Conservation (phyloP, 192 early-diverging fungal genomes). For the Anaeromyces robustus region DNA sequence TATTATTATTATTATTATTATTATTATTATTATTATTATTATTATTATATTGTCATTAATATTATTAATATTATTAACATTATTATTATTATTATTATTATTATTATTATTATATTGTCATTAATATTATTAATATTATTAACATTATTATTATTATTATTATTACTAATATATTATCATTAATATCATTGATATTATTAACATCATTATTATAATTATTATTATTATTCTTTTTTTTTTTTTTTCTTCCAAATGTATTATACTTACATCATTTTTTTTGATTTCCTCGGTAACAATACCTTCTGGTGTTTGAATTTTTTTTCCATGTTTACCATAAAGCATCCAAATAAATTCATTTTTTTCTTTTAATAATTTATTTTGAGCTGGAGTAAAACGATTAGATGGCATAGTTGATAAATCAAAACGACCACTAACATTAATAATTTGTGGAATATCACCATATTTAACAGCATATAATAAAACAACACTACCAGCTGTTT, state of each 20-base stretch:
- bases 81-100: too few relatives aligned
- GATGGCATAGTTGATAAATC: constrained; percentile 21
- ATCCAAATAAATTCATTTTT: constrained; percentile 28
- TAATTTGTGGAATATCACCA: constrained; percentile 13
- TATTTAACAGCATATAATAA: constrained; percentile 28
- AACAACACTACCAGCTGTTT: constrained; percentile 6
- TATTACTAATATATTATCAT: too few relatives aligned
- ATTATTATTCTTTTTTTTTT: constrained; percentile 9
- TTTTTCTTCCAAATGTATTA: too few relatives aligned
- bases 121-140: too few relatives aligned
- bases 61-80: too few relatives aligned
- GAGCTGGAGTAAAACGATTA: constrained; percentile 22
- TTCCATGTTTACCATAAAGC: not conserved
- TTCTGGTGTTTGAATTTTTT: not conserved
- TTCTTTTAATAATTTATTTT: constrained; percentile 12
- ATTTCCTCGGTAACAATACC: not conserved
- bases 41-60: too few relatives aligned
- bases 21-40: too few relatives aligned
- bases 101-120: too few relatives aligned
- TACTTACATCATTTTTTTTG: constrained; percentile 6
- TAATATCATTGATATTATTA: too few relatives aligned
- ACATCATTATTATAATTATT: too few relatives aligned
- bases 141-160: too few relatives aligned
- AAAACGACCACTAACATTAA: constrained; percentile 29
- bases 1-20: too few relatives aligned